Evolutionary conservation across 768 basidiomycete genomes (phyloP), one percentile per base, ranked within the genome.

Genomic region (Leccinum rimulosum): DNA sequence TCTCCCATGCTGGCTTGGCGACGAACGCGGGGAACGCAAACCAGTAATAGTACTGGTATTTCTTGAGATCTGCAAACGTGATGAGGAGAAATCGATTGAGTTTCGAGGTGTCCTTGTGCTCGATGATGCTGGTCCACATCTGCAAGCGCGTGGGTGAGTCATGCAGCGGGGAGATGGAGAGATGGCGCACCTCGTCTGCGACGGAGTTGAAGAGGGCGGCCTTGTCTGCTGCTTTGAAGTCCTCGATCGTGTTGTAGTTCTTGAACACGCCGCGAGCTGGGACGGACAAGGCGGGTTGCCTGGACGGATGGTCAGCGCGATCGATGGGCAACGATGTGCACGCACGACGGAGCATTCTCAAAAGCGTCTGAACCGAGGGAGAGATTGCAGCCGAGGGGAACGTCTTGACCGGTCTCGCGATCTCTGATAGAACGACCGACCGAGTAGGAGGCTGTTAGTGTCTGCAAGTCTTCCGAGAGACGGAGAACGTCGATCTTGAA

Each of bases 41-140:
- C 97, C 96, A 99, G 75, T 98, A 98, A 68, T 88, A 95, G 71
- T 94, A 98, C 64, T 88, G 89, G 79, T 97, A 98, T 73, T 95
- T 98, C 81, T 98, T 99, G 65, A 99, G 86, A 74, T 99, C 97
- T 1, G 97, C 93, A 66, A 87, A 98, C 0, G 95, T 94, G 66
- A 99, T 89, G 53, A 97, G 79, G 22, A 98, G 79, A 76, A 98
- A 98, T 4, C 82, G 82, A 56, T 82, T 90, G 43, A 98, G 78
- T 12, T 79, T 73, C 6, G 82, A 69, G 0, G 84, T 76, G 61
- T 85, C 79, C 48, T 81, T 80, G 56, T 78, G 82, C 31, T 76
- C 69, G 49, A 78, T 61, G 62, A 87, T 82, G 61, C 80, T 76
- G 40, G 85, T 74, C 89, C 88, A 92, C 64, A 93, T 89, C 88